Percentiles rank a stretch among this genome's conserved stretches.
Evolutionary conservation across 2,329 filamentous ascomycete species (phyloP).

Genomic region (Bipolaris sorokiniana): DNA sequence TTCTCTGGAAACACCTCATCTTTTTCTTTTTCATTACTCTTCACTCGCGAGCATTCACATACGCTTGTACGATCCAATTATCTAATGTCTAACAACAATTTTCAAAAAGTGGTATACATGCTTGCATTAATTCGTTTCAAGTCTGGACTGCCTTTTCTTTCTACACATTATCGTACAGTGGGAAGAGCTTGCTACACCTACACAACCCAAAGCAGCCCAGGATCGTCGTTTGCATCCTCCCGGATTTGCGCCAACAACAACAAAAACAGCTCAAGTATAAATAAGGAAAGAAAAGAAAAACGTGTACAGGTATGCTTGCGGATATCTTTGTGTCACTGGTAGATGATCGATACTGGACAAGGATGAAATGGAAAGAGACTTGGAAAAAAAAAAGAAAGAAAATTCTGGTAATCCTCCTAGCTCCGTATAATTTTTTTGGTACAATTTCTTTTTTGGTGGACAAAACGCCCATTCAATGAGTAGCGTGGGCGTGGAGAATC

Average conservation of each 20-base stretch:
- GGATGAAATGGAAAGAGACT: background rate
- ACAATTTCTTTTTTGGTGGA: slow-evolving; percentile 2
- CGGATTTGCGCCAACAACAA: background rate
- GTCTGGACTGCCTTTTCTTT: background rate
- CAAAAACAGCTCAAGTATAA: too few species aligned
- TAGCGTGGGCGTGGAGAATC: background rate
- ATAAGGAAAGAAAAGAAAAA: background rate
- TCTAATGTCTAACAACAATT: background rate
- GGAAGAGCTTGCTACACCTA: background rate
- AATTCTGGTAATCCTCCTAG: background rate
- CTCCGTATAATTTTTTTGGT: background rate
- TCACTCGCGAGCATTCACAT: background rate
- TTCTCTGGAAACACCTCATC: background rate
- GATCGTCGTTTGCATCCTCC: background rate
- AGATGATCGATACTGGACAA: background rate
- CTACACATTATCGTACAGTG: background rate
- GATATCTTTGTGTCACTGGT: background rate
- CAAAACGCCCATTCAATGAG: background rate
- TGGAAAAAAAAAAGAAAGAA: background rate
- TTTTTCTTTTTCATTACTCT: background rate
- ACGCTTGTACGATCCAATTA: background rate
- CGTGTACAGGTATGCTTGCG: background rate
- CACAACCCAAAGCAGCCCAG: background rate
- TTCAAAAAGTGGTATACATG: background rate
- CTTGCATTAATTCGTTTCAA: background rate